Evolutionary conservation across 2,329 filamentous ascomycete species (phyloP).

Genomic region (Colletotrichum sp.): DNA sequence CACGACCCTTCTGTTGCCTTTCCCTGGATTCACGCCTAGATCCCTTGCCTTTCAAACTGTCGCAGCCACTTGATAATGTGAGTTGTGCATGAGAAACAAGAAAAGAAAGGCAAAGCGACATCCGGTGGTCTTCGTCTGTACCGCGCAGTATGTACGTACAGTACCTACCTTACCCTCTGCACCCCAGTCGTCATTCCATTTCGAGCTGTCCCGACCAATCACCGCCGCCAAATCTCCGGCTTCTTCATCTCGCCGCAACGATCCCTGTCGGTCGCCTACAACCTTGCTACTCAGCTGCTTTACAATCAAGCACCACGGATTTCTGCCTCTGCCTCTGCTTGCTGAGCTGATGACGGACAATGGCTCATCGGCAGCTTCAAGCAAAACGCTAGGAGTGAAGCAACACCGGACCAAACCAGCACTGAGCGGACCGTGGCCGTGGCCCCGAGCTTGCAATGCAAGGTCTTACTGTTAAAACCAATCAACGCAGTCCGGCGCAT

Average conservation of each 20-base stretch:
- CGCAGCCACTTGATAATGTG: not conserved
- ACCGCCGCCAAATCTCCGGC: not conserved
- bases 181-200: not conserved
- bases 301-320: not conserved
- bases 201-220: not conserved
- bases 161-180: not conserved
- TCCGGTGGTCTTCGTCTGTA: not conserved
- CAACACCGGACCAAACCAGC: slow-evolving; percentile 16
- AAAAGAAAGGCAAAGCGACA: not conserved
- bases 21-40: not conserved
- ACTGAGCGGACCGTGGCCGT: slow-evolving; percentile 16
- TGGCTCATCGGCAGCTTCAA: slow-evolving; percentile 5
- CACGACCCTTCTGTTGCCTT: not conserved
- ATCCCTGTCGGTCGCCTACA: not conserved
- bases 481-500: slow-evolving; percentile 5
- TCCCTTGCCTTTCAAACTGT: not conserved
- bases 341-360: not conserved
- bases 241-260: not conserved
- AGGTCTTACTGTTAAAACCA: slow-evolving; percentile 4
- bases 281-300: not conserved
- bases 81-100: slow-evolving; percentile 6
- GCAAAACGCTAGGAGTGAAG: not conserved
- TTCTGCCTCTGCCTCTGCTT: not conserved
- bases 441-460: slow-evolving; percentile 12
- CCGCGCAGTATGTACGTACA: not conserved